phyloP scores from a whole-genome alignment of 306 rosid genomes.

The Urtica urens region DNA sequence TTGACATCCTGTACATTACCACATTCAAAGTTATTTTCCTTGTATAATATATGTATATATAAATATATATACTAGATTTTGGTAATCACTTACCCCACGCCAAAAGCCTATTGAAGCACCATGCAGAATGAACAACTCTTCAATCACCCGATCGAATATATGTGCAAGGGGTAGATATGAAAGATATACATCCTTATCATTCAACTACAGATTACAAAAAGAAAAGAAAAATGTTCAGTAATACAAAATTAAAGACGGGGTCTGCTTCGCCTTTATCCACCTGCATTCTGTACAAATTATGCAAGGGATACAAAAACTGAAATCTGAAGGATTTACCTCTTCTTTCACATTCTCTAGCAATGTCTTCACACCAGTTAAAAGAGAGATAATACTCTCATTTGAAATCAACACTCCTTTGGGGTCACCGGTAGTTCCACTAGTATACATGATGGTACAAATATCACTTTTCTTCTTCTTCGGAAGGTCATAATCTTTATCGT shows the following conservation, averaged over 20 bases:
- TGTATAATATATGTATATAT: background rate
- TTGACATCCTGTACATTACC: constrained; percentile 73
- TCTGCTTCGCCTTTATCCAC: background rate
- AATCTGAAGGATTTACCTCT: constrained; percentile 27
- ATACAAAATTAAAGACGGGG: background rate
- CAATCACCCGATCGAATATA: constrained; percentile 87
- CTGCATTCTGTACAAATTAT: background rate
- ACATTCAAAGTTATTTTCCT: constrained; percentile 10
- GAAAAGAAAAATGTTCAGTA: constrained; percentile 16
- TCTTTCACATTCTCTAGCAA: constrained; percentile 57
- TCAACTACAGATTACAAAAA: constrained; percentile 31
- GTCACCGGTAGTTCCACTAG: constrained; percentile 96
- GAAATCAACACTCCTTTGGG: constrained; percentile 95
- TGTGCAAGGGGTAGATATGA: constrained; percentile 98
- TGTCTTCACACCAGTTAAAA: constrained; percentile 64
- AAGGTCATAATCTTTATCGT: constrained; percentile 51
- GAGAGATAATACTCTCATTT: constrained; percentile 67
- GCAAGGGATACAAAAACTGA: background rate
- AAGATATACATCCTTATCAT: constrained; percentile 56
- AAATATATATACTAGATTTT: background rate
- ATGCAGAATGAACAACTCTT: constrained; percentile 75
- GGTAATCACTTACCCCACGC: constrained; percentile 75
- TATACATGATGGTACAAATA: constrained; percentile 91
- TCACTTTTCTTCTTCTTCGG: constrained; percentile 67
- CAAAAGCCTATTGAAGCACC: constrained; percentile 95